A percentile compares a stretch with the other conserved stretches of the same genome.
phyloP scores from a whole-genome alignment of 2,329 filamentous ascomycete genomes.

The Ophiosphaerella korrae region DNA sequence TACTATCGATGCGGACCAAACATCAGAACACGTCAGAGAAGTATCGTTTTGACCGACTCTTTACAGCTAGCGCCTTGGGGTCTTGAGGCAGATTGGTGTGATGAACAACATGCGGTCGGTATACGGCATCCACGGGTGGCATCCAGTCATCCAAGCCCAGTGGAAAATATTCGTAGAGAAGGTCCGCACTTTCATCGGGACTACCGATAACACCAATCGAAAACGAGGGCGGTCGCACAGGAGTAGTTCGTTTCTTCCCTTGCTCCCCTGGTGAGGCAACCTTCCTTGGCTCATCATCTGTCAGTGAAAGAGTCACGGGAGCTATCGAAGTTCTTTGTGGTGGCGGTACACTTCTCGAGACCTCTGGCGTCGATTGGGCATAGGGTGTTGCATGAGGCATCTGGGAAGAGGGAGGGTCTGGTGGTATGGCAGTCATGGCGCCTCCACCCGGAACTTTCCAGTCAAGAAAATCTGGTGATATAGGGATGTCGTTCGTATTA shows the following conservation, averaged over 20 bases:
- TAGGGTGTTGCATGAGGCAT: slow-evolving; percentile 48
- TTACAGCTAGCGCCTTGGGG: slow-evolving; percentile 51
- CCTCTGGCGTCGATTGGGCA: slow-evolving; percentile 60
- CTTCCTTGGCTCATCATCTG: slow-evolving; percentile 60
- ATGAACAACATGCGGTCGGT: slow-evolving; percentile 90
- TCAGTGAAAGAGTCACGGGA: slow-evolving; percentile 61
- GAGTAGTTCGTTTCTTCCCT: slow-evolving; percentile 42
- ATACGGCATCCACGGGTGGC: slow-evolving; percentile 87
- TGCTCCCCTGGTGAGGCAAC: slow-evolving; percentile 42
- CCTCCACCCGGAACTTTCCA: slow-evolving; percentile 51
- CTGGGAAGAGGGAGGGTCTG: slow-evolving; percentile 43
- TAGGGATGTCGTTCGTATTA: slow-evolving; percentile 47
- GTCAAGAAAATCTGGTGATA: slow-evolving; percentile 51
- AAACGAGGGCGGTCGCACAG: slow-evolving; percentile 52
- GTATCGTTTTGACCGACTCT: slow-evolving; percentile 55
- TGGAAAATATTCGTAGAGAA: slow-evolving; percentile 94
- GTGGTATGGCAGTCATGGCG: slow-evolving; percentile 52
- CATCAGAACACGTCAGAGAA: slow-evolving; percentile 49
- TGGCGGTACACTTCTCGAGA: slow-evolving; percentile 47
- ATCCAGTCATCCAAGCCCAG: slow-evolving; percentile 91
- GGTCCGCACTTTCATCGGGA: slow-evolving; percentile 76
- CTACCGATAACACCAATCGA: slow-evolving; percentile 61
- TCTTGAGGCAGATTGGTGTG: slow-evolving; percentile 67
- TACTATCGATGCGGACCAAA: neutral
- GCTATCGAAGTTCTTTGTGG: slow-evolving; percentile 49